Evolutionary conservation across 768 basidiomycete species (phyloP).

Genomic region (Pleurotus eryngii): DNA sequence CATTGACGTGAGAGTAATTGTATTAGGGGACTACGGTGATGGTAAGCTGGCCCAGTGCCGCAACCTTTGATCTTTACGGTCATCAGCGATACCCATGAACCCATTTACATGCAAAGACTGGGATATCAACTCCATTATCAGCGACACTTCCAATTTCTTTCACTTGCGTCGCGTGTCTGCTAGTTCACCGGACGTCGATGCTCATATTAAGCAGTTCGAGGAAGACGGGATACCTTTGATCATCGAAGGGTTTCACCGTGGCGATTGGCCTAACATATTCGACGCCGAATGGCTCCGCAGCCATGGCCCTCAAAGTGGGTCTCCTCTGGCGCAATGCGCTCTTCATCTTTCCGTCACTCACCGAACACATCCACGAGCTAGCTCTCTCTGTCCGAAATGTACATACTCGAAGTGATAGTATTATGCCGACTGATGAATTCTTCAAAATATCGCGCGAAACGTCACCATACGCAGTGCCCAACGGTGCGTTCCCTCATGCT

Average conservation of each 20-base stretch:
- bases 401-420: conserved; percentile 50
- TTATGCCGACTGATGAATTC: conserved; percentile 51
- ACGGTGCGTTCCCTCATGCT: conserved; percentile 29
- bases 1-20: too few species aligned
- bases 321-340: not conserved
- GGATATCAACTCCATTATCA: conserved; percentile 42
- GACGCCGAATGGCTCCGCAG: conserved; percentile 49
- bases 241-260: conserved; percentile 57
- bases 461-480: conserved; percentile 29
- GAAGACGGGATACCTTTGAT: conserved; percentile 56
- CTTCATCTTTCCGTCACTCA: not conserved
- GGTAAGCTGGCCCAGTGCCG: too few species aligned
- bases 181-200: conserved; percentile 22
- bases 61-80: too few species aligned
- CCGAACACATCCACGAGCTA: conserved; percentile 18
- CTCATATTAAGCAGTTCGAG: conserved; percentile 45
- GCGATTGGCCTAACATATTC: conserved; percentile 60
- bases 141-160: conserved; percentile 37
- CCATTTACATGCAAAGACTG: conserved; percentile 34
- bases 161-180: conserved; percentile 36
- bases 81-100: not conserved
- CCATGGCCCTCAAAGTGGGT: conserved; percentile 26
- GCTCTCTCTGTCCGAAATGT: conserved; percentile 65
- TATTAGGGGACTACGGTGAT: too few species aligned
- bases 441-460: conserved; percentile 39